Evolutionary conservation across 371 early-diverging fungal species (phyloP).

Genomic region (Circinella minor): DNA sequence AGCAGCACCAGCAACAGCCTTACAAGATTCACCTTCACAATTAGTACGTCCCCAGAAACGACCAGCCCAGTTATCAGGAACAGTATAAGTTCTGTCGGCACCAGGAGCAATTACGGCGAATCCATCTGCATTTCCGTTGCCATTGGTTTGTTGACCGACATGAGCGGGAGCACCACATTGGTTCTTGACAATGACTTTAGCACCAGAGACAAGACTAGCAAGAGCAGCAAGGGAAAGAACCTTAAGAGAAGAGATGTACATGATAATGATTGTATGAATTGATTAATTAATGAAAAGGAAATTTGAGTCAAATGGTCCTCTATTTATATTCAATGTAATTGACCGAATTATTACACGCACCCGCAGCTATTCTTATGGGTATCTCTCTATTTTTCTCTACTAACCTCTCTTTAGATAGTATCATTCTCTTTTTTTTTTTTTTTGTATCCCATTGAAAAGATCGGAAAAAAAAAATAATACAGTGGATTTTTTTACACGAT

Average conservation of each 20-base stretch:
- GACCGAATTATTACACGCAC: too few relatives aligned
- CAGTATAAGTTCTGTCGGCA: conserved; percentile 10
- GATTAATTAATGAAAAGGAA: too few relatives aligned
- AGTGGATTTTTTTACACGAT: too few relatives aligned
- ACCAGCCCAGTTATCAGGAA: conserved; percentile 24
- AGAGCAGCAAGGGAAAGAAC: conserved; percentile 13
- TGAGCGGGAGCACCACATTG: conserved; percentile 14
- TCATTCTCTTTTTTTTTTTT: too few relatives aligned
- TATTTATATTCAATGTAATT: too few relatives aligned
- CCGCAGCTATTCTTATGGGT: too few relatives aligned
- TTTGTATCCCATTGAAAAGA: too few relatives aligned
- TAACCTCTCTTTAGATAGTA: too few relatives aligned
- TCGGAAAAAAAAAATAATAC: too few relatives aligned
- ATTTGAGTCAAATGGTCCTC: too few relatives aligned
- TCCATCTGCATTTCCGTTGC: conserved; percentile 5
- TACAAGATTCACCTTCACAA: conserved; percentile 30
- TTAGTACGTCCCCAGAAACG: conserved; percentile 38
- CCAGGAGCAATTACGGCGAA: conserved; percentile 13
- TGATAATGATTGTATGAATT: background rate
- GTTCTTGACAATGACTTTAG: conserved; percentile 22
- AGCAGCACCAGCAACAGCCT: conserved; percentile 26
- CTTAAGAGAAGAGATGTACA: conserved; percentile 5
- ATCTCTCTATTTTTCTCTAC: too few relatives aligned
- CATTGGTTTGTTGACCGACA: conserved; percentile 20
- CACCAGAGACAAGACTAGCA: conserved; percentile 13